Base-by-base conservation (phyloP, 1,284 basidiomycete species). In the Marasmius tenuissimus region DNA sequence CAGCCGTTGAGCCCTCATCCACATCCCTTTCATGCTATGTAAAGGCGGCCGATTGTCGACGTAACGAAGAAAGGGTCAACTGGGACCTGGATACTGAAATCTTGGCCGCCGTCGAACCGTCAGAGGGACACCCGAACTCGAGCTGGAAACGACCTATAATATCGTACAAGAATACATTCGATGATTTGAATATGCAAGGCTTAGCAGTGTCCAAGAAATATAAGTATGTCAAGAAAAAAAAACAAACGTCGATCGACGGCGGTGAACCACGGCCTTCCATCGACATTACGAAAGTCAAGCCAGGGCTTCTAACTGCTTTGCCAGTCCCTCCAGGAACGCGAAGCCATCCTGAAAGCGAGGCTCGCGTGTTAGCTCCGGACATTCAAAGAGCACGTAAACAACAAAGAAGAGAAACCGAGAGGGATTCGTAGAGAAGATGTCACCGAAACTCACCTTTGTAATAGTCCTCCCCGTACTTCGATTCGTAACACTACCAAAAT, bases 401-500 rank as follows among this genome's bases (percentile, higher is more conserved):
- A 12, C 1, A n/a, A 12, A 48, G 45, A 27, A 27, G 27, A 27
- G 27, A 27, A 27, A 27, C 27, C 27, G 27, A 27, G 27, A 27
- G 27, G 4, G 27, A 27, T 4, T 27, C 27, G 27, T 4, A 27
- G 27, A 27, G 27, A 27, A 27, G 4, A 27, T 27, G 4, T 2
- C 22, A 61, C 18, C 39, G 14, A 34, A 33, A 42, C 69, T 42
- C 62, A 80, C 82, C 77, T 91, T 91, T 33, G 88, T 91, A 55
- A 91, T 77, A 56, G 85, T 89, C 65, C 87, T 78, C 40, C 87
- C 84, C 59, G 78, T 85, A 67, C 83, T 86, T 70, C 81, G 80
- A 69, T 89, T 85, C 37, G 86, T 90, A 58, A 88, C 82, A 58
- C 79, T 76, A 35, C 83, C 84, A 73, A 91, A 91, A 57, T 90